Evolutionary conservation across 768 basidiomycete species (phyloP).

Genomic region (Dioszegia hungarica): DNA sequence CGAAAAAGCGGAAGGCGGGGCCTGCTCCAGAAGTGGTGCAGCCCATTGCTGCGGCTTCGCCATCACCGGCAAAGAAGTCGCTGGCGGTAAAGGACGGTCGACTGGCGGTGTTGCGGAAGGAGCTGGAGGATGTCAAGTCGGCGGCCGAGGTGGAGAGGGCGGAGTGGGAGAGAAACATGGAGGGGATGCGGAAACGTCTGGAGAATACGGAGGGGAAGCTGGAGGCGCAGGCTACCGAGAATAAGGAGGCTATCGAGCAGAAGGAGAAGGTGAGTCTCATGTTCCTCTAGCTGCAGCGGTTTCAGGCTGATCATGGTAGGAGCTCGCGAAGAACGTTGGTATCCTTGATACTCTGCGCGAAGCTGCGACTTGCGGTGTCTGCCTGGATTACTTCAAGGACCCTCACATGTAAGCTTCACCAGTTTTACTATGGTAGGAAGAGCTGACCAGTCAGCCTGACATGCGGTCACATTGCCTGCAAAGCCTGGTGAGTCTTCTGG

Average conservation of each 20-base stretch:
- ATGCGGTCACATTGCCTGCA: slow-evolving; percentile 41
- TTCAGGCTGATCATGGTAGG: slow-evolving; percentile 3
- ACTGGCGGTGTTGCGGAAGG: slow-evolving; percentile 4
- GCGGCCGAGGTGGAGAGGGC: too few relatives aligned
- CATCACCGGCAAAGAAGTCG: too few relatives aligned
- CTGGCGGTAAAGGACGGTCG: not conserved
- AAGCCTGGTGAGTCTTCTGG: slow-evolving; percentile 30
- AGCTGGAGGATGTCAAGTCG: slow-evolving; percentile 5
- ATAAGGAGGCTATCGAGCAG: slow-evolving; percentile 4
- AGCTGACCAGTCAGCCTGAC: slow-evolving; percentile 15
- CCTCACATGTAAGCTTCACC: slow-evolving; percentile 35
- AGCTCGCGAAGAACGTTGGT: slow-evolving; percentile 14
- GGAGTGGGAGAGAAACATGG: too few relatives aligned
- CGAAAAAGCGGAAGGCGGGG: too few relatives aligned
- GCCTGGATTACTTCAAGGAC: slow-evolving; percentile 32
- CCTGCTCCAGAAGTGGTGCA: too few relatives aligned
- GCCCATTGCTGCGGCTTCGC: too few relatives aligned
- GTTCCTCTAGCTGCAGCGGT: too few relatives aligned
- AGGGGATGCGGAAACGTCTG: too few relatives aligned
- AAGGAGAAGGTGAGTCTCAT: slow-evolving; percentile 9
- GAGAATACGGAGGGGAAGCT: slow-evolving; percentile 6
- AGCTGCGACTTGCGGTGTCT: slow-evolving; percentile 32
- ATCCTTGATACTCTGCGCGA: slow-evolving; percentile 17
- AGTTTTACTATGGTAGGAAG: not conserved
- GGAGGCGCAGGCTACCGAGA: slow-evolving; percentile 6